Percentiles rank a stretch among this genome's conserved stretches.
Evolutionary conservation across 1,284 basidiomycete genomes (phyloP).

Genomic region (Stygiomarasmius scandens): DNA sequence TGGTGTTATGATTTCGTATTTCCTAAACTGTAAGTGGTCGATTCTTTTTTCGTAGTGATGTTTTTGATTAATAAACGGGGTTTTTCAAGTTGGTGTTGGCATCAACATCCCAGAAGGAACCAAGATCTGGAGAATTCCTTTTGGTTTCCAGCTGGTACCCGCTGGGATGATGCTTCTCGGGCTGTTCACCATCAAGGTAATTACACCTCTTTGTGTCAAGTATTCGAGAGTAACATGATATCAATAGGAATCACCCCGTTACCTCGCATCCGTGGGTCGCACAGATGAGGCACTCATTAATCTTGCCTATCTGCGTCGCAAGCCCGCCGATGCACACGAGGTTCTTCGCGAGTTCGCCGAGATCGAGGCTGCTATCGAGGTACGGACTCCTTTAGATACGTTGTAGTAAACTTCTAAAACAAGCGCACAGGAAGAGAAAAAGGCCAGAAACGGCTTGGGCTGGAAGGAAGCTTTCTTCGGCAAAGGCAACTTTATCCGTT

Average conservation of each 20-base stretch:
- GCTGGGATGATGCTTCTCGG: conserved; percentile 64
- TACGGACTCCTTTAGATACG: no score
- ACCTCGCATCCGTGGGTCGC: conserved; percentile 44
- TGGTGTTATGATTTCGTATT: conserved; percentile 59
- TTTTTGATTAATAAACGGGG: neutral
- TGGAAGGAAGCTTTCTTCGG: conserved; percentile 59
- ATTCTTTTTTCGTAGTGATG: neutral
- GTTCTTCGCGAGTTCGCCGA: conserved; percentile 53
- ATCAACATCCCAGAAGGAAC: conserved; percentile 42
- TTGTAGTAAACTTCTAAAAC: no score
- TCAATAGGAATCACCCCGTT: conserved; percentile 62
- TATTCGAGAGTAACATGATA: neutral
- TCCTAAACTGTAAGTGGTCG: conserved; percentile 54
- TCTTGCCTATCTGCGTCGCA: conserved; percentile 50
- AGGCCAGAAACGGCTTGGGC: conserved; percentile 50
- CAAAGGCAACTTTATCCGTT: conserved; percentile 64
- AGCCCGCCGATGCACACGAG: conserved; percentile 40
- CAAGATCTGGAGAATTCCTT: conserved; percentile 57
- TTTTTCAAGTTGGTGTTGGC: conserved; percentile 49
- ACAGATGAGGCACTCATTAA: conserved; percentile 42
- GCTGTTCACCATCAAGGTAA: conserved; percentile 53
- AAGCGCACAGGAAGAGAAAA: conserved; percentile 48
- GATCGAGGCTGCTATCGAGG: conserved; percentile 58
- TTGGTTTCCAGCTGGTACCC: conserved; percentile 67
- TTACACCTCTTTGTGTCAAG: neutral